These are phyloP conservation scores for Picochlorum costavermella DNA, from an alignment of 139 green algal genomes.

Conservation along the genomic window DNA sequence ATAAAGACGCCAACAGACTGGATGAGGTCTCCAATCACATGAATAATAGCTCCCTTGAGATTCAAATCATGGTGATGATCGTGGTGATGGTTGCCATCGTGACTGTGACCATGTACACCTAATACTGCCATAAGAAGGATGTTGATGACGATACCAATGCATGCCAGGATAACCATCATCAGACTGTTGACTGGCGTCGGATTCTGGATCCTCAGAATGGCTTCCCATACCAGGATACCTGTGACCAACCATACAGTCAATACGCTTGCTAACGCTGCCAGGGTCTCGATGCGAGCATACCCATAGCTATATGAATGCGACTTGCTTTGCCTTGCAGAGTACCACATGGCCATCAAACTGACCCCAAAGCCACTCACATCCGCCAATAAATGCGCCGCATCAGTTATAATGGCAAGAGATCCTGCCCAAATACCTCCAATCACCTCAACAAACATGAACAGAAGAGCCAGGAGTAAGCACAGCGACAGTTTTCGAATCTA, in stretches of 20 bases:
- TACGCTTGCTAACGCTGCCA: slow-evolving; percentile 79
- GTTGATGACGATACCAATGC: slow-evolving; percentile 75
- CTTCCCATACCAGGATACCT: slow-evolving; percentile 78
- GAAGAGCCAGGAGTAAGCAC: slow-evolving; percentile 32
- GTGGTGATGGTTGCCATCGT: slow-evolving; percentile 18
- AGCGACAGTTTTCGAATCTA: slow-evolving; percentile 27
- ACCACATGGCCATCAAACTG: slow-evolving; percentile 59
- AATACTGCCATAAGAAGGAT: slow-evolving; percentile 54
- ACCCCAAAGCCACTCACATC: slow-evolving; percentile 80
- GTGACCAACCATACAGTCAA: slow-evolving; percentile 85
- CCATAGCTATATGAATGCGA: slow-evolving; percentile 39
- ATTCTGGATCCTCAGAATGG: slow-evolving; percentile 54
- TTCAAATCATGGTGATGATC: slow-evolving; percentile 22
- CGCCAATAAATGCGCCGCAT: slow-evolving; percentile 91
- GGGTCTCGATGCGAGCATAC: slow-evolving; percentile 88
- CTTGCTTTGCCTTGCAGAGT: slow-evolving; percentile 4
- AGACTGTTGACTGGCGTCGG: slow-evolving; percentile 66
- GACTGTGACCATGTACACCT: slow-evolving; percentile 26
- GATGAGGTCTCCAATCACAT: slow-evolving; percentile 89
- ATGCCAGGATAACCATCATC: slow-evolving; percentile 80
- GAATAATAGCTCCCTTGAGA: slow-evolving; percentile 69
- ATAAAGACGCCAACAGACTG: slow-evolving; percentile 79
- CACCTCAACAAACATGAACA: slow-evolving; percentile 46
- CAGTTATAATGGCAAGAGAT: slow-evolving; percentile 88
- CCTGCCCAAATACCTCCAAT: slow-evolving; percentile 38